Base-by-base conservation (phyloP, 495 filamentous ascomycete species). In the Neurospora sp. region DNA sequence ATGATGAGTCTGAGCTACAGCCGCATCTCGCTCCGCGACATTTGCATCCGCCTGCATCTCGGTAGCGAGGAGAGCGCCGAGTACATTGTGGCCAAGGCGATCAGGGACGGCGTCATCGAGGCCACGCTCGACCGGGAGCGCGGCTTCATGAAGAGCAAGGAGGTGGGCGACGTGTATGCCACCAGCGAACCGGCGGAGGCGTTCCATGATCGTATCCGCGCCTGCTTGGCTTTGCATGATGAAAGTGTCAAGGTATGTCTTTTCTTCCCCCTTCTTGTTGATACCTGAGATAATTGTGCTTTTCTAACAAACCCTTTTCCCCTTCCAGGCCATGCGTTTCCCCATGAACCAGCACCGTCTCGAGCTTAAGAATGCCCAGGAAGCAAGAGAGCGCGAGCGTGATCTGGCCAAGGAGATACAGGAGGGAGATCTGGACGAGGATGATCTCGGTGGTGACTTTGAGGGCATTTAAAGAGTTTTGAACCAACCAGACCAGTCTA, bases 1-100 rank as follows among this genome's bases (percentile, higher is more conserved):
- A 98, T 97, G 93, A 97, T 99, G 90, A 97, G 94, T 39, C 85
- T 99, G 78, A 96, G 94, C 70, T 99, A 99, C 83, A 97, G 94
- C 70, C 91, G 94, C 72, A 99, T 99, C 79, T 97, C 94, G n/a
- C 87, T 99, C 65, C 90, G 96, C 70, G 96, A 99, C 78, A 99
- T 99, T 74, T 98, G 96, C 84, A 92, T 98, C 73, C 92, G 96
- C 68, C 86, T 99, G 70, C 91, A 93, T 53, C 83, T 99, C n/a
- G 92, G 93, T 71, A 94, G 90, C 74, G 96, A 99, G 80, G 94
- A 99, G 85, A 95, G 91, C 69, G 96, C 96, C 22, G 96, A 99
- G 83, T 99, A 99, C 82, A 98, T 99, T 81, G 96, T 98, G 40
- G 96, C 96, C 61, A 99, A 99, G 85, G 96, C 96, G 40, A 98